Conservation (phyloP, 441 rosid genomes). For the Erodium texanum region DNA sequence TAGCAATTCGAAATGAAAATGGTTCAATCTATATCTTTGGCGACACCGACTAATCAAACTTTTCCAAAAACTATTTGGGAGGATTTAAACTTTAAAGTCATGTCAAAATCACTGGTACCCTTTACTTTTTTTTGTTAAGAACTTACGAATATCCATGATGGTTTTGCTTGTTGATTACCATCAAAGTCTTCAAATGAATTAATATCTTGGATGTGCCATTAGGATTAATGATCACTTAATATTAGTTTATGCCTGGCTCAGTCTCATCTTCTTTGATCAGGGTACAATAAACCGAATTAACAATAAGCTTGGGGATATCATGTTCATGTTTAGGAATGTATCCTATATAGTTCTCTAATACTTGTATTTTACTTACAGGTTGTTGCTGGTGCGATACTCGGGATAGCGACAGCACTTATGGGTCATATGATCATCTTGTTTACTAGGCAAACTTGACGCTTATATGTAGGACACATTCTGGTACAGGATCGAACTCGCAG, state of each 20-base stretch:
- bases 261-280: not conserved
- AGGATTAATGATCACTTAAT: not conserved
- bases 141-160: not conserved
- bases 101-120: not conserved
- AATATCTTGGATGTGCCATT: not conserved
- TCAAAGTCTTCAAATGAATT: not conserved
- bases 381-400: conserved; percentile 69
- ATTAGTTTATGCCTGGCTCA: not conserved
- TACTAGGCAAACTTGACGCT: conserved; percentile 19
- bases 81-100: conserved; percentile 2
- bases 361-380: conserved; percentile 44
- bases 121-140: not conserved
- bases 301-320: no score
- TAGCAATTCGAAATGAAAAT: conserved; percentile 1
- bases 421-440: conserved; percentile 39
- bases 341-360: not conserved
- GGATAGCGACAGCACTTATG: conserved; percentile 41
- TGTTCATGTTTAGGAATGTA: no score
- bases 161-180: not conserved
- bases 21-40: not conserved
- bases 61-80: not conserved
- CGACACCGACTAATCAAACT: conserved; percentile 4
- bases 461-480: not conserved
- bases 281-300: not conserved
- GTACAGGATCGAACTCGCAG: conserved; percentile 3